phyloP scores from a whole-genome alignment of 1,139 yeast genomes.

The Yamadazyma dushanensis region DNA sequence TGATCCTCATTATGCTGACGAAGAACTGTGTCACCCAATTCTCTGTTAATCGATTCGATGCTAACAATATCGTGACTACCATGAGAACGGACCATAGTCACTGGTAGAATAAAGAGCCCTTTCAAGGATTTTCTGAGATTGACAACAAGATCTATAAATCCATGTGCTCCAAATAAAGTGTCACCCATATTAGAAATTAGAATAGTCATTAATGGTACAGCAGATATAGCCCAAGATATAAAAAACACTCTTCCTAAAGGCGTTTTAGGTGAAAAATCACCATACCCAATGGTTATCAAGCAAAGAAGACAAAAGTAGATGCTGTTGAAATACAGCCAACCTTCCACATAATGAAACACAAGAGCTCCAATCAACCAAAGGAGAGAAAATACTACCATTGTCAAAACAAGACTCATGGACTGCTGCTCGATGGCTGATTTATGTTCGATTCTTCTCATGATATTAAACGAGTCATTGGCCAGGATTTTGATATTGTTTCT shows the following conservation, averaged over 20 bases:
- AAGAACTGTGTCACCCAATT: slow-evolving; percentile 8
- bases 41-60: slow-evolving; percentile 8
- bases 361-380: slow-evolving; percentile 77
- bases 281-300: slow-evolving; percentile 81
- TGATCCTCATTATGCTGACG: not conserved
- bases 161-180: slow-evolving; percentile 38
- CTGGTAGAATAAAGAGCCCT: not conserved
- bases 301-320: slow-evolving; percentile 75
- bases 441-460: slow-evolving; percentile 51
- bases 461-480: slow-evolving; percentile 47
- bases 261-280: slow-evolving; percentile 64
- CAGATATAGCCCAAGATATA: slow-evolving; percentile 75
- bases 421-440: slow-evolving; percentile 31
- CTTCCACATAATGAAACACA: slow-evolving; percentile 57
- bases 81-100: no score
- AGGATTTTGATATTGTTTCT: slow-evolving; percentile 21
- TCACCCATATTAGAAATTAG: slow-evolving; percentile 74
- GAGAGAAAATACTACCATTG: slow-evolving; percentile 47
- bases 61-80: slow-evolving; percentile 2
- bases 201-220: slow-evolving; percentile 86
- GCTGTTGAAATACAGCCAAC: slow-evolving; percentile 68
- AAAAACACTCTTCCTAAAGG: slow-evolving; percentile 73
- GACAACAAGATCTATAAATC: not conserved
- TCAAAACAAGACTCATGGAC: slow-evolving; percentile 34
- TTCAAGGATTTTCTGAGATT: not conserved